Conservation (phyloP, 345 rosid species). For the Noccaea bulbosa region DNA sequence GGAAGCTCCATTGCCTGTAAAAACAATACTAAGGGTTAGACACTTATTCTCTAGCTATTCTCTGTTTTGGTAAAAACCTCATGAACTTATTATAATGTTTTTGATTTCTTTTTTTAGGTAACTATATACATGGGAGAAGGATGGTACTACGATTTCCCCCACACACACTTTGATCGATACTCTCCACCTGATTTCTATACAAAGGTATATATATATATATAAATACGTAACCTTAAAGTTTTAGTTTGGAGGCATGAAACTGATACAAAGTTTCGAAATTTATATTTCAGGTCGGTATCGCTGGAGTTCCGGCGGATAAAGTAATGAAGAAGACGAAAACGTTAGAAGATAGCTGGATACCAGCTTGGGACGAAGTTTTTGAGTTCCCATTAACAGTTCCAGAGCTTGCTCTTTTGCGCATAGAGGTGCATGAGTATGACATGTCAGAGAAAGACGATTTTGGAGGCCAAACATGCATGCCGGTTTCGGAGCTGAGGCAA, state of each 20-base stretch:
- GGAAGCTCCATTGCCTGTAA: conserved; percentile 51
- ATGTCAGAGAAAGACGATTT: conserved; percentile 91
- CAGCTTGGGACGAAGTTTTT: conserved; percentile 78
- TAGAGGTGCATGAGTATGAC: conserved; percentile 92
- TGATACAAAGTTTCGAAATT: conserved; percentile 4
- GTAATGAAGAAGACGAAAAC: conserved; percentile 75
- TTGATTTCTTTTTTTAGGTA: conserved; percentile 49
- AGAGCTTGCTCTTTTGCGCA: conserved; percentile 73
- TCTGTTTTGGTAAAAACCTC: conserved; percentile 3
- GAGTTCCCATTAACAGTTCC: conserved; percentile 90
- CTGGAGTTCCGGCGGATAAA: conserved; percentile 79
- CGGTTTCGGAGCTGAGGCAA: conserved; percentile 65
- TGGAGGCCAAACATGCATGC: conserved; percentile 89
- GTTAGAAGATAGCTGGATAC: conserved; percentile 79
- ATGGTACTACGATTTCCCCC: conserved; percentile 72
- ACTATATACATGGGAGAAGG: conserved; percentile 92
- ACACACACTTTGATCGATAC: conserved; percentile 76
- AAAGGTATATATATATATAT: conserved; percentile 61
- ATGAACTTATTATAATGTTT: conserved; percentile 6
- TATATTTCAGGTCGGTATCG: conserved; percentile 68
- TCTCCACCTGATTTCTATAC: conserved; percentile 90
- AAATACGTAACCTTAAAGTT: neutral
- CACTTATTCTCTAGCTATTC: conserved; percentile 1
- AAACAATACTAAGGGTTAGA: conserved; percentile 73
- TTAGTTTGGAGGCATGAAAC: neutral